Base-by-base conservation (phyloP, 495 filamentous ascomycete species). In the Beverwykella pulmonaria region DNA sequence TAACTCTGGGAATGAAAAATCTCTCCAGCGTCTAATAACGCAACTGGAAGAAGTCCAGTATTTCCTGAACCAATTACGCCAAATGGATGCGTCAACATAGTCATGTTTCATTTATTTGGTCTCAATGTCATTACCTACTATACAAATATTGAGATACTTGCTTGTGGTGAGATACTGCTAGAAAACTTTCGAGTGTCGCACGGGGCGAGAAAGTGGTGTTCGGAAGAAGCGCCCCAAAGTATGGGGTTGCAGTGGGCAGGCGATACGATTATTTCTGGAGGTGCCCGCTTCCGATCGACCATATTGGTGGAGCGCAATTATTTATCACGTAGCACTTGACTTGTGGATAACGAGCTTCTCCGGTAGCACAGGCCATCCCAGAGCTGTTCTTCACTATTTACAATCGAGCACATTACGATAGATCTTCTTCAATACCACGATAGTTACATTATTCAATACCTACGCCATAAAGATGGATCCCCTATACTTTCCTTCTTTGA, bases 21-120 rank as follows among this genome's bases (percentile, higher is more conserved):
- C 84, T 3, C 74, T 81, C 17, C 77, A 78, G 14, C 20, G 27
- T 23, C 34, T 66, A 0, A 14, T 60, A 15, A 48, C 17, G 8
- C 56, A 60, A 22, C 39, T 48, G 2, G 56, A 60, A 60, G 56
- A 60, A 8, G 56, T 48, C 1, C 56, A 32, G 15, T 46, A 46
- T 20, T 32, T 48, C 26, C 39, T 60, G 20, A 49, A 29, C 15
- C 22, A 32, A 36, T 60, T 14, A 59, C 26, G 30, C 59, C 27
- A 17, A 19, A 32, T 12, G 20, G n/a, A 1, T 39, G 20, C 39
- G n/a, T 30, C 30, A 68, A 53, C 23, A 61, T 68, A 14, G 23
- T 68, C 10, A 25, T 68, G n/a, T 68, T 50, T 32, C 65, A 68
- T 59, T 47, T 68, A 9, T 63, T 68, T 46, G 63, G 65, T 48